Percentiles rank a stretch among this genome's conserved stretches.
Conservation (phyloP, 805 yeast genomes). For the Teunomyces lycoperdinae region DNA sequence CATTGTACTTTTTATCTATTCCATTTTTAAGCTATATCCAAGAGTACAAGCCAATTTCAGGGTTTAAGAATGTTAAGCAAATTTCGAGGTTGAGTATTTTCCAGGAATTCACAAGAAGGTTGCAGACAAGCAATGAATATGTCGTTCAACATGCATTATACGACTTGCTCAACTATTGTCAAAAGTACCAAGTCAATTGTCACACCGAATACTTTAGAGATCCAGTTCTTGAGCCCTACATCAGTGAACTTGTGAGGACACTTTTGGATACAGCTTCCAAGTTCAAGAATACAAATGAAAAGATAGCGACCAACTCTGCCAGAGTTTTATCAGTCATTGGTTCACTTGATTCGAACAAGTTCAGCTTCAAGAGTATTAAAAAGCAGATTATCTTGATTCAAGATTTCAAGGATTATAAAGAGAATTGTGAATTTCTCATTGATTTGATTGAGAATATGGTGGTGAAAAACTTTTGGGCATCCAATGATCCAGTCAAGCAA, state of each 20-base stretch:
- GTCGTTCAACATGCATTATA: conserved; percentile 70
- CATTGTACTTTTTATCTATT: conserved; percentile 52
- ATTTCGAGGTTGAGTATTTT: conserved; percentile 35
- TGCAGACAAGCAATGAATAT: conserved; percentile 61
- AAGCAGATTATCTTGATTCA: conserved; percentile 50
- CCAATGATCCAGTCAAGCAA: conserved; percentile 83
- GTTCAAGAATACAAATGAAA: conserved; percentile 46
- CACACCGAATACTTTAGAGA: conserved; percentile 44
- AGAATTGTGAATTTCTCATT: conserved; percentile 61
- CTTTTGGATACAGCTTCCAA: conserved; percentile 56
- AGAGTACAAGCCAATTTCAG: conserved; percentile 15
- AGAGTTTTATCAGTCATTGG: conserved; percentile 76
- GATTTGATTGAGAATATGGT: conserved; percentile 64
- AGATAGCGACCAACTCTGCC: conserved; percentile 60
- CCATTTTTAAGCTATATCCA: conserved; percentile 33
- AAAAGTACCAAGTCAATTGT: conserved; percentile 48
- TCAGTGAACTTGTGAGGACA: conserved; percentile 50
- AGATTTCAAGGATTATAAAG: conserved; percentile 61
- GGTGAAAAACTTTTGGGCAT: conserved; percentile 86
- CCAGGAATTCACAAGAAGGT: conserved; percentile 52
- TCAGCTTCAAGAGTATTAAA: conserved; percentile 42
- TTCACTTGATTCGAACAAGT: conserved; percentile 62
- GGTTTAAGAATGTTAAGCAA: conserved; percentile 17
- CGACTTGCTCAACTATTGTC: conserved; percentile 56
- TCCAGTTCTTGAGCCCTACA: conserved; percentile 17